Evolutionary conservation across 805 yeast genomes (phyloP).

Genomic region (Saccharomyces mikatae): DNA sequence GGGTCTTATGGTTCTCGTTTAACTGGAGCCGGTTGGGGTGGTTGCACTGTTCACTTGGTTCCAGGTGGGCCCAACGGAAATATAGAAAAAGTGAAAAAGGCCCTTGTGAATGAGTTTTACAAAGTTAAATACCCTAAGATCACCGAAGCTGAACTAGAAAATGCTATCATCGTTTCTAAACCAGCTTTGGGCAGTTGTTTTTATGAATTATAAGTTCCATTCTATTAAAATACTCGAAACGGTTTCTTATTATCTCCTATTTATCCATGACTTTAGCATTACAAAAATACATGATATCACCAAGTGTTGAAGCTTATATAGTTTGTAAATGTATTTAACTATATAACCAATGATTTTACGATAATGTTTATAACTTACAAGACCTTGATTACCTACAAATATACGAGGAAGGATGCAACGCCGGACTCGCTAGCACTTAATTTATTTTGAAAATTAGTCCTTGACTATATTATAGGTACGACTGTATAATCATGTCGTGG

Average conservation of each 20-base stretch:
- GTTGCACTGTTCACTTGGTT: conserved; percentile 59
- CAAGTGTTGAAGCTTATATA: neutral
- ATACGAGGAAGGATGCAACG: neutral
- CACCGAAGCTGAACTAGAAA: conserved; percentile 36
- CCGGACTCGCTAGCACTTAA: neutral
- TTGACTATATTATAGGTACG: too few species aligned
- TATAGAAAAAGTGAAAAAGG: conserved; percentile 34
- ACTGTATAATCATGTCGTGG: too few species aligned
- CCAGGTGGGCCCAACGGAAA: conserved; percentile 17
- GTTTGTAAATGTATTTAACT: neutral
- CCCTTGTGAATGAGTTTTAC: conserved; percentile 47
- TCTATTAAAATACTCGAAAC: neutral
- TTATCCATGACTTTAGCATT: neutral
- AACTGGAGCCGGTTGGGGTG: conserved; percentile 81
- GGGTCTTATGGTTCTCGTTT: conserved; percentile 65
- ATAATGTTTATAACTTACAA: neutral
- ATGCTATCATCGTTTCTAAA: conserved; percentile 46
- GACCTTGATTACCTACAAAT: neutral
- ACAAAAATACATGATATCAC: neutral
- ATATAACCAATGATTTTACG: neutral
- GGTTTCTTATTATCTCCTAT: neutral
- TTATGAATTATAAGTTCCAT: conserved; percentile 12
- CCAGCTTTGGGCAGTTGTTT: conserved; percentile 47
- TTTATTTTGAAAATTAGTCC: too few species aligned
- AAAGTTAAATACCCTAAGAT: conserved; percentile 40